A percentile compares a stretch with the other conserved stretches of the same genome.
Evolutionary conservation across 2,329 filamentous ascomycete genomes (phyloP).

Genomic region (Penicillium sp.): DNA sequence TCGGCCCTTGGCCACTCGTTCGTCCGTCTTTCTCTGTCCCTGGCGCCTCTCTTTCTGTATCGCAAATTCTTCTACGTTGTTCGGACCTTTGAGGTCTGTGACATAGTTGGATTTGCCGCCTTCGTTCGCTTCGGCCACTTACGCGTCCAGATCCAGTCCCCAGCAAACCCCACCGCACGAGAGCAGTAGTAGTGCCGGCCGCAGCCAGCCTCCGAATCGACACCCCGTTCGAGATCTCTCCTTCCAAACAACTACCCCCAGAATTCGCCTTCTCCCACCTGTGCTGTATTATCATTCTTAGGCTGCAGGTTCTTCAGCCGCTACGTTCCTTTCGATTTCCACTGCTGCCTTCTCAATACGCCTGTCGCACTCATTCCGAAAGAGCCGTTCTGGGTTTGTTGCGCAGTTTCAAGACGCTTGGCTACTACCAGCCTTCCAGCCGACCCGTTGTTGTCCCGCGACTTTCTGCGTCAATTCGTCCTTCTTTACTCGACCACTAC

Average conservation of each 20-base stretch:
- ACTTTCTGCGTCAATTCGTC: constrained; percentile 12
- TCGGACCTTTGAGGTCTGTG: not conserved
- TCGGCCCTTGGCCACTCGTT: constrained; percentile 10
- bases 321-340: constrained; percentile 17
- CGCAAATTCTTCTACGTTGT: not conserved
- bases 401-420: constrained; percentile 25
- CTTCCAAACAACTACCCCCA: constrained; percentile 18
- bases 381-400: constrained; percentile 19
- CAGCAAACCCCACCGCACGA: constrained; percentile 33
- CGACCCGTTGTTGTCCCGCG: constrained; percentile 10
- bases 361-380: constrained; percentile 1
- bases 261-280: constrained; percentile 15
- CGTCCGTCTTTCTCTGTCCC: constrained; percentile 5
- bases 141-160: constrained; percentile 30
- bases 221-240: constrained; percentile 19
- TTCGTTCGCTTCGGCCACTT: constrained; percentile 24
- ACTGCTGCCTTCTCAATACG: constrained; percentile 9
- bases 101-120: constrained; percentile 12
- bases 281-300: constrained; percentile 10
- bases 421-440: constrained; percentile 19
- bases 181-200: constrained; percentile 18
- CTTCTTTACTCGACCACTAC: constrained; percentile 21
- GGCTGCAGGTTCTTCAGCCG: constrained; percentile 22
- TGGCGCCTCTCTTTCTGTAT: not conserved
- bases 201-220: constrained; percentile 23